phyloP scores from a whole-genome alignment of 352 stramenopile species.

The Globisporangium mamillatum region DNA sequence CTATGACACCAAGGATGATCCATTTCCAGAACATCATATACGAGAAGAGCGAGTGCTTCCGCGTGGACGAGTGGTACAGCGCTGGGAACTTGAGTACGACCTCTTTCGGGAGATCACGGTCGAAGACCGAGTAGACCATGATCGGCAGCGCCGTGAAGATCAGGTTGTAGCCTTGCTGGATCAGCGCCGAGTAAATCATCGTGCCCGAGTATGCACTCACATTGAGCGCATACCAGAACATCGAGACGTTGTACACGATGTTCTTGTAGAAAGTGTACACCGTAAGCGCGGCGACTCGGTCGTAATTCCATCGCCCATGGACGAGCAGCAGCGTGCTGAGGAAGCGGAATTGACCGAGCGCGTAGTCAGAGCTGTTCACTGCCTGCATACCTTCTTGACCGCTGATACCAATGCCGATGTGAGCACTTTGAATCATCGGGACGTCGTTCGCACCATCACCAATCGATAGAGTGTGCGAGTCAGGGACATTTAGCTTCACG shows the following conservation, averaged over 20 bases:
- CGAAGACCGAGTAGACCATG: slow-evolving; percentile 75
- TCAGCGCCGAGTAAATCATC: slow-evolving; percentile 82
- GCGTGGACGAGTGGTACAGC: slow-evolving; percentile 61
- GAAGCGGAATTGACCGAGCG: slow-evolving; percentile 82
- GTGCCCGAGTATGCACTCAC: slow-evolving; percentile 91
- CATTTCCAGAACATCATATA: slow-evolving; percentile 87
- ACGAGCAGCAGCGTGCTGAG: slow-evolving; percentile 70
- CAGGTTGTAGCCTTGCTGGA: slow-evolving; percentile 94
- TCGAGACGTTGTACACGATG: slow-evolving; percentile 87
- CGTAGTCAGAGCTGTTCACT: slow-evolving; percentile 86
- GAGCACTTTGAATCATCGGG: slow-evolving; percentile 89
- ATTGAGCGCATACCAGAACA: slow-evolving; percentile 88
- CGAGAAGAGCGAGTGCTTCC: slow-evolving; percentile 63
- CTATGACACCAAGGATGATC: slow-evolving; percentile 71
- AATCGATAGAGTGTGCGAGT: slow-evolving; percentile 87
- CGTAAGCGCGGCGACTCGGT: slow-evolving; percentile 85
- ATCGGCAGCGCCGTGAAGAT: slow-evolving; percentile 94
- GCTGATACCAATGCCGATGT: slow-evolving; percentile 92
- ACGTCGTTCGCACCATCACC: slow-evolving; percentile 91
- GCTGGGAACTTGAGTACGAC: slow-evolving; percentile 58
- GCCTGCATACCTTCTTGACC: slow-evolving; percentile 98
- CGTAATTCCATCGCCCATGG: slow-evolving; percentile 87
- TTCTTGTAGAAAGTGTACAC: slow-evolving; percentile 92
- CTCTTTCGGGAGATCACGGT: slow-evolving; percentile 72
- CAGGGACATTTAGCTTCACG: slow-evolving; percentile 84